Percentiles rank a stretch among this genome's conserved stretches.
Evolutionary conservation across 345 rosid species (phyloP).

Genomic region (Ceriops decandra): DNA sequence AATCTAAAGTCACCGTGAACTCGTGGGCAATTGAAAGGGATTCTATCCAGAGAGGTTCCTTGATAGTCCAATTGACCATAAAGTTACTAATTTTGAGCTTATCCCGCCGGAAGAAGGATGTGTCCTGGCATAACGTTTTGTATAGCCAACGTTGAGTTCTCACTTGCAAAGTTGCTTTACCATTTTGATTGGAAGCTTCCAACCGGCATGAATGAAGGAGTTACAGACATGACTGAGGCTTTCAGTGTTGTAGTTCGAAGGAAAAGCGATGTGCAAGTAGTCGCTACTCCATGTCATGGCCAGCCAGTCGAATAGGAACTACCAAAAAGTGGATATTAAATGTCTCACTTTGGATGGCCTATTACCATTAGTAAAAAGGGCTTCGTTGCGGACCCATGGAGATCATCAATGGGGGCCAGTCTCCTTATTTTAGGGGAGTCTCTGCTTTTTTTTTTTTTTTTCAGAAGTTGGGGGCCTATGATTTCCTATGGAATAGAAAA

Average conservation of each 20-base stretch:
- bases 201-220: not conserved
- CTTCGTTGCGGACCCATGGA: no score
- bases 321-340: not conserved
- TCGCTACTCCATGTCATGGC: not conserved
- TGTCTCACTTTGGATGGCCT: not conserved
- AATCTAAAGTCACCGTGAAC: slow-evolving; percentile 7
- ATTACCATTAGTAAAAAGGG: no score
- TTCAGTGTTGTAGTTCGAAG: not conserved
- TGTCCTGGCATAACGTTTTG: slow-evolving; percentile 5
- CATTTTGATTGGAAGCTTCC: slow-evolving; percentile 16
- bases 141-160: slow-evolving; percentile 1
- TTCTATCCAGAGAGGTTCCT: slow-evolving; percentile 17
- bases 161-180: slow-evolving; percentile 6
- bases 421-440: no score
- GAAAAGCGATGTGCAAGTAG: not conserved
- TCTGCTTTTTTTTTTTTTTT: no score
- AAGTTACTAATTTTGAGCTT: slow-evolving; percentile 10
- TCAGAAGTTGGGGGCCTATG: no score
- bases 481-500: no score
- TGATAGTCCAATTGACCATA: slow-evolving; percentile 10
- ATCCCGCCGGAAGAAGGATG: slow-evolving; percentile 13
- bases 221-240: slow-evolving; percentile 8
- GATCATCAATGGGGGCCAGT: no score
- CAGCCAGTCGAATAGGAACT: not conserved
- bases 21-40: slow-evolving; percentile 10